Evolutionary conservation across 495 filamentous ascomycete genomes (phyloP).

Genomic region (Podospora conica): DNA sequence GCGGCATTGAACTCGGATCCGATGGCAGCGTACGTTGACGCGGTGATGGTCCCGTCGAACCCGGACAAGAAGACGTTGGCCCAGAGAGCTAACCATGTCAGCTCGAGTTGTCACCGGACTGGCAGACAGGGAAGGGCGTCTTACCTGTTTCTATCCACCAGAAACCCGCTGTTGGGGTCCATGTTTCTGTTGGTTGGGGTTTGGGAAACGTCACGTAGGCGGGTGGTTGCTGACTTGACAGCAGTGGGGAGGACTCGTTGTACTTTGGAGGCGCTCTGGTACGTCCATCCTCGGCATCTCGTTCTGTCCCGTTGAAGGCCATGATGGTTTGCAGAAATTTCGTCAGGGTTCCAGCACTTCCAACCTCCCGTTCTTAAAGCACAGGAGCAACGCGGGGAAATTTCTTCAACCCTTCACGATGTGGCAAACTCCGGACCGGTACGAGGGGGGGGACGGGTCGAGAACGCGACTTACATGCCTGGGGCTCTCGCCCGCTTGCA

Average conservation of each 20-base stretch:
- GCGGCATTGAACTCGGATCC: slow-evolving; percentile 49
- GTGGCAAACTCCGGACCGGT: not conserved
- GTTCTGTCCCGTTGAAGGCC: not conserved
- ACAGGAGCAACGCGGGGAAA: not conserved
- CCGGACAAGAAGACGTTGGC: slow-evolving; percentile 60
- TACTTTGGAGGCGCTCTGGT: not conserved
- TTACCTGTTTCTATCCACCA: slow-evolving; percentile 37
- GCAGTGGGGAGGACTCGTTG: slow-evolving; percentile 20
- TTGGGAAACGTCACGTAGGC: slow-evolving; percentile 21
- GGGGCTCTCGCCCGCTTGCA: not conserved
- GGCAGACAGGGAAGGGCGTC: not conserved
- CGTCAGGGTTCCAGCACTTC: not conserved
- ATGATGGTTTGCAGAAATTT: not conserved
- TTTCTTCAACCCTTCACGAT: not conserved
- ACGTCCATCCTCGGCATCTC: not conserved
- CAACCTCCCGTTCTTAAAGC: not conserved
- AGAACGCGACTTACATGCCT: not conserved
- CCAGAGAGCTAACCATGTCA: slow-evolving; percentile 46
- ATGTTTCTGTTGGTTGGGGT: slow-evolving; percentile 13
- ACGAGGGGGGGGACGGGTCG: not conserved
- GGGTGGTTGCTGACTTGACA: slow-evolving; percentile 13
- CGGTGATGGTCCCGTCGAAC: slow-evolving; percentile 61
- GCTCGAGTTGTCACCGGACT: too few relatives aligned
- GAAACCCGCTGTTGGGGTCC: slow-evolving; percentile 28
- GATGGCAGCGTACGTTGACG: slow-evolving; percentile 60